Conservation (phyloP, 78 protist genomes). For the Corallochytrium limacisporum region DNA sequence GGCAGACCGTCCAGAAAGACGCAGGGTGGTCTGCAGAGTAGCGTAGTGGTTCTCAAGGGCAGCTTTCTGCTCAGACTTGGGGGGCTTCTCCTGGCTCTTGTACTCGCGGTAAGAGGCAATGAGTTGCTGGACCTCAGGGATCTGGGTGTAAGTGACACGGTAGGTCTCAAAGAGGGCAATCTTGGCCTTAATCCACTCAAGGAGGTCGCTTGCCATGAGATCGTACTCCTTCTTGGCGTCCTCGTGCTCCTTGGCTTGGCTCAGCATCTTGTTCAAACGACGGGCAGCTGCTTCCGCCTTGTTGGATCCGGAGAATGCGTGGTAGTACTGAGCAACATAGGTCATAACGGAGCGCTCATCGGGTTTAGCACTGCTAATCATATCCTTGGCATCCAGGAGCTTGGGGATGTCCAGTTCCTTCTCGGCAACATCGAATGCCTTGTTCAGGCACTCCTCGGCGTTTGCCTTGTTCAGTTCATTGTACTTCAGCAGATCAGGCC, state of each 20-base stretch:
- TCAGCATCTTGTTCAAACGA: constrained; percentile 5
- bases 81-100: not conserved
- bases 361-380: constrained; percentile 10
- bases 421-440: constrained; percentile 57
- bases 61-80: constrained; percentile 1
- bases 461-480: not conserved
- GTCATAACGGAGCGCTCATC: constrained; percentile 65
- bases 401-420: constrained; percentile 22
- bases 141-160: not conserved
- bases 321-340: constrained; percentile 35
- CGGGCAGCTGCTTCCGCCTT: constrained; percentile 18
- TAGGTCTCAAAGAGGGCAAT: not conserved
- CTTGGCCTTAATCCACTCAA: constrained; percentile 8
- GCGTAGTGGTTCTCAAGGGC: constrained; percentile 6
- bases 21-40: constrained; percentile 11
- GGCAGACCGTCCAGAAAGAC: constrained; percentile 1
- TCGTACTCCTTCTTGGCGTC: constrained; percentile 10
- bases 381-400: constrained; percentile 24
- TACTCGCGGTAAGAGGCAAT: not conserved
- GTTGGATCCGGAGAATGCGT: constrained; percentile 19
- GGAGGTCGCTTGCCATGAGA: not conserved
- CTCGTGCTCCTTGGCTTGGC: not conserved
- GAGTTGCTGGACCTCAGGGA: not conserved
- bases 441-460: constrained; percentile 15
- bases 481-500: constrained; percentile 39